These are phyloP conservation scores for Laetiporus sulphureus DNA, from an alignment of 1,284 basidiomycete genomes.

Conservation along the genomic window DNA sequence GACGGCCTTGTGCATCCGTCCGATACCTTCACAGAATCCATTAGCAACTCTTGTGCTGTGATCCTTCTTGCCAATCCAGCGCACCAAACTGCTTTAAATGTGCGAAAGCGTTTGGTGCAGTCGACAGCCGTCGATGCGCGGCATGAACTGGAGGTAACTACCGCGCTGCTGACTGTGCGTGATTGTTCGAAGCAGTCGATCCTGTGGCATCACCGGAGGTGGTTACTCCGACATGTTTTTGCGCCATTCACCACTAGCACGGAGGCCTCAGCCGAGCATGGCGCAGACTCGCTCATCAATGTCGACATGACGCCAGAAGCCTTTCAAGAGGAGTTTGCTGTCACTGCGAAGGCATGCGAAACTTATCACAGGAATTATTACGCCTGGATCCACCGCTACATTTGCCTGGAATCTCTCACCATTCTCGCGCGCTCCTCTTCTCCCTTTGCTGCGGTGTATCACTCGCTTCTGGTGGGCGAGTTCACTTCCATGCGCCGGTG, in stretches of 20 bases:
- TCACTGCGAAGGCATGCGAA: slow-evolving; percentile 43
- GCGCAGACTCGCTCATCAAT: slow-evolving; percentile 9
- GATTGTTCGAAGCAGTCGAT: slow-evolving; percentile 56
- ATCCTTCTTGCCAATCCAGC: slow-evolving; percentile 61
- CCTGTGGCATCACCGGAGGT: slow-evolving; percentile 62
- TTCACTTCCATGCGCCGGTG: slow-evolving; percentile 33
- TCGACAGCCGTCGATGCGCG: slow-evolving; percentile 27
- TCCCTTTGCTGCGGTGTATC: slow-evolving; percentile 8
- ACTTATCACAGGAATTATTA: slow-evolving; percentile 62
- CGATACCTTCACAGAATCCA: too few relatives aligned
- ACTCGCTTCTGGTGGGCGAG: slow-evolving; percentile 32
- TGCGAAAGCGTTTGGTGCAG: slow-evolving; percentile 44
- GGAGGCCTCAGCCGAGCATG: not conserved
- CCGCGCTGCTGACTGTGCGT: slow-evolving; percentile 41
- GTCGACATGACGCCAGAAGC: slow-evolving; percentile 22
- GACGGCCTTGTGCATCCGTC: too few relatives aligned
- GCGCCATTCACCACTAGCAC: not conserved
- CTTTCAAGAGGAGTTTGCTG: slow-evolving; percentile 37
- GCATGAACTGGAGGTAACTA: slow-evolving; percentile 41
- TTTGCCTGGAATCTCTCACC: slow-evolving; percentile 30
- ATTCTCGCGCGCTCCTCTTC: slow-evolving; percentile 7
- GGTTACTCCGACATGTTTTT: slow-evolving; percentile 38
- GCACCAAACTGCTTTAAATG: slow-evolving; percentile 58
- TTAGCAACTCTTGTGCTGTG: slow-evolving; percentile 36
- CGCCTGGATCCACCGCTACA: slow-evolving; percentile 55